Conservation (phyloP, 371 early-diverging fungal genomes). For the Lichtheimia corymbifera region DNA sequence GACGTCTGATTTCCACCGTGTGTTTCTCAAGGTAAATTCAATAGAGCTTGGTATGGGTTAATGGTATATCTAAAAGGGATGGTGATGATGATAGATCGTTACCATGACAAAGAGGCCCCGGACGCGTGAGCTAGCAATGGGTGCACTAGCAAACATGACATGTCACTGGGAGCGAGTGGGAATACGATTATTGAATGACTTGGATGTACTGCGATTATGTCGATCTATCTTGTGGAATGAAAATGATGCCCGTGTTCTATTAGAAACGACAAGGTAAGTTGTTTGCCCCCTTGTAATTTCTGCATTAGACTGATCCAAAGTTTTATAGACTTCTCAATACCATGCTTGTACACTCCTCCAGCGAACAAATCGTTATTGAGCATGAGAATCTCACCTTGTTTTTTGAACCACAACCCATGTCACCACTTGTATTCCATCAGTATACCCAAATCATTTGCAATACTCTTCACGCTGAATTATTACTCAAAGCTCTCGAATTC, state of each 20-base stretch:
- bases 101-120: conserved; percentile 31
- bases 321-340: conserved; percentile 32
- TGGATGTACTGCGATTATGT: conserved; percentile 37
- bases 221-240: conserved; percentile 42
- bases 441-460: conserved; percentile 41
- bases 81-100: conserved; percentile 27
- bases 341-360: conserved; percentile 32
- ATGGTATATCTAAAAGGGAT: no score
- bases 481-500: conserved; percentile 33
- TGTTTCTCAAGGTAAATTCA: conserved; percentile 36
- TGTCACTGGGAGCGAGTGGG: conserved; percentile 38
- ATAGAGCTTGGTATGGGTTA: background rate
- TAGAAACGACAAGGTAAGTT: conserved; percentile 39
- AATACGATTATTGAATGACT: conserved; percentile 29
- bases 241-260: conserved; percentile 39
- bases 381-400: conserved; percentile 35
- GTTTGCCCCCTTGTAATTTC: no score
- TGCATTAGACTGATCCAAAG: no score
- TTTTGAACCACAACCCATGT: conserved; percentile 31
- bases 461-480: conserved; percentile 36
- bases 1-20: conserved; percentile 28
- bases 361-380: conserved; percentile 38
- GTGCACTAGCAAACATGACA: conserved; percentile 44
- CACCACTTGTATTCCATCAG: conserved; percentile 41
- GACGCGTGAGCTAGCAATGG: conserved; percentile 44